Conservation (phyloP, 139 green algal species). For the Chlamydomonas sphaeroides region DNA sequence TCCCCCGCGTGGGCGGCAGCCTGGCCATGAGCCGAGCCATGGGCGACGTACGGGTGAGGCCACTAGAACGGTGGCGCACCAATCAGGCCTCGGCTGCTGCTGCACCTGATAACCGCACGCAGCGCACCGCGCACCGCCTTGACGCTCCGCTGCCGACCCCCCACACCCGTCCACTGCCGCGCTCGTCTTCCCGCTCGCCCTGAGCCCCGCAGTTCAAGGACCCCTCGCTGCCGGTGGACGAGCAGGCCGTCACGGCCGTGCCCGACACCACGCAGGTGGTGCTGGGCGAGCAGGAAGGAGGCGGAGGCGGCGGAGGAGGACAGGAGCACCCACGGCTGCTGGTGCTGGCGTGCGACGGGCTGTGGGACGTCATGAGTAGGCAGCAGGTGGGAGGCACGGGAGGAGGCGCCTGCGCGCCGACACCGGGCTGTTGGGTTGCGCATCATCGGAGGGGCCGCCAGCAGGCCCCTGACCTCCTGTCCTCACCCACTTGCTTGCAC, state of each 20-base stretch:
- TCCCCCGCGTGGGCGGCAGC: slow-evolving; percentile 43
- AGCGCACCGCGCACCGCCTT: too few species aligned
- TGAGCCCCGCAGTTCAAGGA: slow-evolving; percentile 54
- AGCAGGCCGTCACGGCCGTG: slow-evolving; percentile 68
- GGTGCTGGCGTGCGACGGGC: slow-evolving; percentile 73
- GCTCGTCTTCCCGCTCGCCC: too few species aligned
- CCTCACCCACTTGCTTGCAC: too few species aligned
- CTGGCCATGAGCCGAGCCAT: slow-evolving; percentile 67
- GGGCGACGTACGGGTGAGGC: slow-evolving; percentile 49
- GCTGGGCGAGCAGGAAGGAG: slow-evolving; percentile 24
- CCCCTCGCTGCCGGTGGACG: slow-evolving; percentile 46
- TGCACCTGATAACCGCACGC: too few species aligned
- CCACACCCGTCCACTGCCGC: too few species aligned
- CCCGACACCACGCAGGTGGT: slow-evolving; percentile 50
- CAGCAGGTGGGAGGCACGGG: slow-evolving; percentile 41
- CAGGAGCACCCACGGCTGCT: slow-evolving; percentile 60
- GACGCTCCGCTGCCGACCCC: too few species aligned
- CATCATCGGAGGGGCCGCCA: too few species aligned
- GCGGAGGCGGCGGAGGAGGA: slow-evolving; percentile 21
- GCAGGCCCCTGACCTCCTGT: too few species aligned
- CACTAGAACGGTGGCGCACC: too few species aligned
- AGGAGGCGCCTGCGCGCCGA: neutral
- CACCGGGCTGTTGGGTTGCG: neutral
- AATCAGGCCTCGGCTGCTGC: too few species aligned
- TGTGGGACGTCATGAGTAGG: slow-evolving; percentile 75